phyloP scores from a whole-genome alignment of 768 basidiomycete genomes.

The Tephrocybe rancida region DNA sequence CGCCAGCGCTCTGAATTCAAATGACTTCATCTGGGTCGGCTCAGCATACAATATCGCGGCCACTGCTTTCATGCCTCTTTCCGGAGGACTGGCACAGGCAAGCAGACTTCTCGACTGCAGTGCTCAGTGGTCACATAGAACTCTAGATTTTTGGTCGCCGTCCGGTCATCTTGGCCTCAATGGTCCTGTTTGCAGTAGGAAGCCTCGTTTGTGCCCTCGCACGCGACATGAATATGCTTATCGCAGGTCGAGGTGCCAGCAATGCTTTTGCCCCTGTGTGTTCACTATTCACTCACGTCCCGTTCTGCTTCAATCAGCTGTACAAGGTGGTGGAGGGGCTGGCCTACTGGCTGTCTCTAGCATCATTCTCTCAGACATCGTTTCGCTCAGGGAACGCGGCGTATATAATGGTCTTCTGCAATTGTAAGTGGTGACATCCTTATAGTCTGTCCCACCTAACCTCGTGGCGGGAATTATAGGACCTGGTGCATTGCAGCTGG shows the following conservation, averaged over 20 bases:
- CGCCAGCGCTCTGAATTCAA: slow-evolving; percentile 30
- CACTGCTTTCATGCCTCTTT: slow-evolving; percentile 40
- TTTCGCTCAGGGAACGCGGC: slow-evolving; percentile 48
- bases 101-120: background rate
- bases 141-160: slow-evolving; percentile 40
- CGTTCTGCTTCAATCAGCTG: slow-evolving; percentile 19
- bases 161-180: slow-evolving; percentile 29
- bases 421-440: slow-evolving; percentile 36
- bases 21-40: slow-evolving; percentile 46
- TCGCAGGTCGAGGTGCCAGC: slow-evolving; percentile 37
- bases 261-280: background rate
- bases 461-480: slow-evolving; percentile 12
- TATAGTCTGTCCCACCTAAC: slow-evolving; percentile 25
- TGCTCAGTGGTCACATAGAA: background rate
- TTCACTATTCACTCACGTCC: background rate
- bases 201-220: slow-evolving; percentile 46
- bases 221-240: slow-evolving; percentile 41
- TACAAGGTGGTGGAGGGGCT: slow-evolving; percentile 43
- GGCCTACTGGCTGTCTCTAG: slow-evolving; percentile 34
- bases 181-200: slow-evolving; percentile 44
- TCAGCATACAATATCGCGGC: slow-evolving; percentile 43
- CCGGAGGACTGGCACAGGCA: slow-evolving; percentile 27
- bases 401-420: slow-evolving; percentile 25
- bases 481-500: background rate
- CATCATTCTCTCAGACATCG: slow-evolving; percentile 47